These are phyloP conservation scores for Diplocarpon mali DNA, from an alignment of 2,329 filamentous ascomycete species.

Conservation along the genomic window DNA sequence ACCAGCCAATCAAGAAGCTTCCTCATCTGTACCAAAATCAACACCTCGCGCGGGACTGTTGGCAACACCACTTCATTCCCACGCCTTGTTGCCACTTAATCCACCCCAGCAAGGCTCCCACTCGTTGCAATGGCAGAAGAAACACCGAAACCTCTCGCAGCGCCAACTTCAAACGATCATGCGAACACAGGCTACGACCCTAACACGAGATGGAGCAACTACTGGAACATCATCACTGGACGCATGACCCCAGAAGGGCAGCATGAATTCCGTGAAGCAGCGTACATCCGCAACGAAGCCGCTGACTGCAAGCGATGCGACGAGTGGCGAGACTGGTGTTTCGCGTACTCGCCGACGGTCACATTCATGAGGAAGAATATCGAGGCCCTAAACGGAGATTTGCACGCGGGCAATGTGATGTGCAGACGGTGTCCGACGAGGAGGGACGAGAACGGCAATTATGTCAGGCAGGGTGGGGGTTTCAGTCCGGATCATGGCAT, in stretches of 20 bases:
- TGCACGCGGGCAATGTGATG: slow-evolving; percentile 65
- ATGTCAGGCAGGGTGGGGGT: slow-evolving; percentile 58
- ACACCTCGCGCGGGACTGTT: too few relatives aligned
- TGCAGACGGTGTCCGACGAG: slow-evolving; percentile 66
- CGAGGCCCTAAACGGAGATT: slow-evolving; percentile 61
- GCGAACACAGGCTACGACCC: slow-evolving; percentile 53
- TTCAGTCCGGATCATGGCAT: slow-evolving; percentile 85
- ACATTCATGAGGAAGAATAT: slow-evolving; percentile 81
- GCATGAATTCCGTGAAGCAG: slow-evolving; percentile 66
- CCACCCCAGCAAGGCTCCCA: too few relatives aligned
- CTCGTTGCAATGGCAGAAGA: slow-evolving; percentile 8
- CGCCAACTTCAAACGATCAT: slow-evolving; percentile 39
- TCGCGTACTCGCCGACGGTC: slow-evolving; percentile 75
- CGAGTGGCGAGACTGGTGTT: slow-evolving; percentile 68
- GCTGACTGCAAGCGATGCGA: slow-evolving; percentile 75
- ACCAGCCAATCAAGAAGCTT: neutral
- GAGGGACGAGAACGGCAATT: slow-evolving; percentile 35
- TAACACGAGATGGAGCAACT: slow-evolving; percentile 60
- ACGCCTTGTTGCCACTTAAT: too few relatives aligned
- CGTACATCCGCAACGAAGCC: slow-evolving; percentile 64
- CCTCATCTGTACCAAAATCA: too few relatives aligned
- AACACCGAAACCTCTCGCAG: slow-evolving; percentile 3
- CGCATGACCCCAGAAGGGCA: slow-evolving; percentile 57
- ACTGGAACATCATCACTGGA: slow-evolving; percentile 73
- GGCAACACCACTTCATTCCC: too few relatives aligned